Base-by-base conservation (phyloP, 163 green algal species). In the Scenedesmus sp. region DNA sequence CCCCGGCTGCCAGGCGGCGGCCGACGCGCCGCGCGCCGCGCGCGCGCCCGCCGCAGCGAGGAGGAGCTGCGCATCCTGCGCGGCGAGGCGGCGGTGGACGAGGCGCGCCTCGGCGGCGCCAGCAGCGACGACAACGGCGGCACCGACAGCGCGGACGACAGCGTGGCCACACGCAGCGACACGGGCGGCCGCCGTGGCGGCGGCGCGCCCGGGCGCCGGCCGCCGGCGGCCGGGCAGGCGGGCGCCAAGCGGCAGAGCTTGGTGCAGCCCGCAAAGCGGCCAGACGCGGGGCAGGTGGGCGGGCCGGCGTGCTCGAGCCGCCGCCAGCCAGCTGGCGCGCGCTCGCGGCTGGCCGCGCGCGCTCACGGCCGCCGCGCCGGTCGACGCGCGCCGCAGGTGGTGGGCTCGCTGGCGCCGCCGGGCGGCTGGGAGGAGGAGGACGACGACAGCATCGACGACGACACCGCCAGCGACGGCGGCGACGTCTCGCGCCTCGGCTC, bases 1-100 rank as follows among this genome's bases (percentile, higher is more conserved):
- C n/a, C n/a, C n/a, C n/a, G n/a, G n/a, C n/a, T n/a, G n/a, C n/a
- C n/a, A n/a, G n/a, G n/a, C n/a, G n/a, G n/a, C n/a, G n/a, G n/a
- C n/a, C n/a, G n/a, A n/a, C n/a, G n/a, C n/a, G n/a, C n/a, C n/a
- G n/a, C n/a, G n/a, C n/a, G n/a, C n/a, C n/a, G n/a, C n/a, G n/a
- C n/a, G n/a, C 31, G 54, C 54, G 9, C 28, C 14, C 7, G 51
- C 58, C 75, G 34, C 81, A 92, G 85, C 24, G 87, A 92, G 17
- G 92, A 97, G 79, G 91, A 94, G 83, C 76, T 93, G 79, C 85
- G 85, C 44, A 89, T 95, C 34, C 70, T 95, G 70, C 82, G 91
- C 3, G 91, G 91, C 4, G 91, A 94, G 73, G 81, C 84, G 54
- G 83, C 86, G 60, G 81, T 91, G n/a, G 39, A 47, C 39, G 39